phyloP scores from a whole-genome alignment of 192 early-diverging fungal genomes.

The Gaertneriomyces semiglobifer region DNA sequence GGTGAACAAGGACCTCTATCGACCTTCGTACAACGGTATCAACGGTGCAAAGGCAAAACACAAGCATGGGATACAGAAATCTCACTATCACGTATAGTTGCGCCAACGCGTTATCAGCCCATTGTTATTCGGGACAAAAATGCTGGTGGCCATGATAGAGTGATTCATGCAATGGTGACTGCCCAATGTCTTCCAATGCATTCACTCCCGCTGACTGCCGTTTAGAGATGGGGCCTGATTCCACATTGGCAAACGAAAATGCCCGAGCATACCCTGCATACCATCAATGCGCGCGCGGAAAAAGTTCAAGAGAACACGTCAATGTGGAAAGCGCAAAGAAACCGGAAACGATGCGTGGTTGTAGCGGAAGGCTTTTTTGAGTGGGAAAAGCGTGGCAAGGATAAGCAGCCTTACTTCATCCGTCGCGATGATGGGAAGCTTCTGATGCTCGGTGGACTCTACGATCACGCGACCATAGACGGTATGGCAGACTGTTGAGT shows the following conservation, averaged over 20 bases:
- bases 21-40: conserved; percentile 24
- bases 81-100: not conserved
- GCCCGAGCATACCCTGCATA: conserved; percentile 22
- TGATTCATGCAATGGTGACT: conserved; percentile 19
- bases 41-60: not conserved
- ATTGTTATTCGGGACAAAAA: conserved; percentile 5
- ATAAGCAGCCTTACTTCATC: conserved; percentile 34
- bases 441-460: conserved; percentile 38
- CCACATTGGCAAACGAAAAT: conserved; percentile 25
- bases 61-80: not conserved
- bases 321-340: conserved; percentile 32
- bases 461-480: conserved; percentile 66
- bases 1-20: conserved; percentile 7
- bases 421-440: conserved; percentile 19
- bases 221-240: conserved; percentile 36
- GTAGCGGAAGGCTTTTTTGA: conserved; percentile 47
- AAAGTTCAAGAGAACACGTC: conserved; percentile 19
- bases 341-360: conserved; percentile 43
- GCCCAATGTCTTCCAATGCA: not conserved
- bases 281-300: conserved; percentile 50
- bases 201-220: too few relatives aligned
- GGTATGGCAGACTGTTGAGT: not conserved
- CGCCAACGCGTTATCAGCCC: conserved; percentile 24
- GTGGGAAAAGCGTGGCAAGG: conserved; percentile 33
- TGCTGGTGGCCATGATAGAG: not conserved